Percentiles rank a stretch among this genome's conserved stretches.
Conservation (phyloP, 306 rosid genomes). For the Pueraria montana region DNA sequence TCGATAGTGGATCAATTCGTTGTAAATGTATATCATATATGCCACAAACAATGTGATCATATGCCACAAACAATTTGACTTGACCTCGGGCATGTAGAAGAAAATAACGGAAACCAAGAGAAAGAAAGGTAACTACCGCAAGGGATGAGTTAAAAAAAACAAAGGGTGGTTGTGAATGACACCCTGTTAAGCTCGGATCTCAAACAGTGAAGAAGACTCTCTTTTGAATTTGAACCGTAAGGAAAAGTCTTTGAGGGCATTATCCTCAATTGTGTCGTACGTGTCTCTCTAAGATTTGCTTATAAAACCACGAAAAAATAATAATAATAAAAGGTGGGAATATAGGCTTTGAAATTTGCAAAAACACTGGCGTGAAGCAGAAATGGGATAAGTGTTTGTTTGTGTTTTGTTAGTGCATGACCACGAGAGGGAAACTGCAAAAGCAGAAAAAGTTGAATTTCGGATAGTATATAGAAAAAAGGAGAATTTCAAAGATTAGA, state of each 20-base stretch:
- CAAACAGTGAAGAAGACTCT: slow-evolving; percentile 67
- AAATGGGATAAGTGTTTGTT: slow-evolving; percentile 47
- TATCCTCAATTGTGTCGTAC: slow-evolving; percentile 33
- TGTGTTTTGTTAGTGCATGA: slow-evolving; percentile 34
- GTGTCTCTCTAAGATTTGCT: slow-evolving; percentile 34
- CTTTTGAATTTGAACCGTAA: slow-evolving; percentile 58
- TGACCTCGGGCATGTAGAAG: slow-evolving; percentile 42
- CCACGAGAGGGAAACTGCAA: slow-evolving; percentile 56
- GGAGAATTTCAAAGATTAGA: slow-evolving; percentile 55
- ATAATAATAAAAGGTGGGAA: slow-evolving; percentile 31
- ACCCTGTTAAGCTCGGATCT: slow-evolving; percentile 77
- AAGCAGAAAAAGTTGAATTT: slow-evolving; percentile 58
- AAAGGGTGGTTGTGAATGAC: slow-evolving; percentile 19
- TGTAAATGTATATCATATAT: neutral
- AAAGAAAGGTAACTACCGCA: slow-evolving; percentile 35
- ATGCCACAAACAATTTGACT: slow-evolving; percentile 44
- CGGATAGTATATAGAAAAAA: slow-evolving; percentile 44
- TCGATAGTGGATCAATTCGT: neutral
- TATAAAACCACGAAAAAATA: slow-evolving; percentile 25
- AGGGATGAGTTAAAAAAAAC: slow-evolving; percentile 54
- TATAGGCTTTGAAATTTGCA: slow-evolving; percentile 63
- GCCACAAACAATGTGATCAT: slow-evolving; percentile 8
- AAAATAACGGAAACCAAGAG: slow-evolving; percentile 48
- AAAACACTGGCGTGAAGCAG: slow-evolving; percentile 68
- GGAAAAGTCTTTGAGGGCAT: slow-evolving; percentile 51